Evolutionary conservation across 148 eudicot species (phyloP), one percentile per base, ranked within the genome.

Genomic region (Mesembryanthemum crystallinum): DNA sequence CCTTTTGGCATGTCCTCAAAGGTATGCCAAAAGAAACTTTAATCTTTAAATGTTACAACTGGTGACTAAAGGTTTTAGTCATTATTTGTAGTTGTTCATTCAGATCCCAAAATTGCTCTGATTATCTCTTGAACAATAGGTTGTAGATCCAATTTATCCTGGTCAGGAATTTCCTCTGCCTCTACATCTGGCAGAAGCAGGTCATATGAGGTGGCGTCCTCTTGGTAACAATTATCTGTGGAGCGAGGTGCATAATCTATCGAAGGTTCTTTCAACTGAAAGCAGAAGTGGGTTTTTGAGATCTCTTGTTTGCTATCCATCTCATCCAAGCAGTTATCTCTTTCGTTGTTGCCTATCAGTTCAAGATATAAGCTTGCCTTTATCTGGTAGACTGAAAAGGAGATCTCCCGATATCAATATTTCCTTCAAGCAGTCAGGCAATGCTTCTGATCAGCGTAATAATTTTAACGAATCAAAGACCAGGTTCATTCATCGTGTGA

Each of bases 121-220:
- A 58, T 67, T 14, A n/a, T 58, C 66, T 78, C 71, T 52, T 29
- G 54, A 54, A 67, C 59, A 76, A 76, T 81, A 92, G 99, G 80
- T 96, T 73, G 89, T 92, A 63, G 99, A 91, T 80, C 98, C 98
- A 67, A 77, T 96, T 79, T 82, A 78, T 85, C 99, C 99, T 68
- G 89, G 98, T 72, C 85, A 87, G 63, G 94, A 91, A 83, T 87
- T 91, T 79, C 97, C 97, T 82, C 85, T 92, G 68, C 99, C 99
- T 74, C 82, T 92, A 63, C 98, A 96, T 89, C 89, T 96, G 86
- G 99, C 99, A 75, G 97, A 92, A 86, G 83, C 92, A 65, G 99
- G 98, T 67, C 86, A 83, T 52, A 82, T 96, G 73, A 86, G 97
- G 67, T 96, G 99, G 96, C 99, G 99, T 72, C 99, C 99, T 70